Evolutionary conservation across 495 filamentous ascomycete species (phyloP).

Genomic region (Rostrohypoxylon terebratum): DNA sequence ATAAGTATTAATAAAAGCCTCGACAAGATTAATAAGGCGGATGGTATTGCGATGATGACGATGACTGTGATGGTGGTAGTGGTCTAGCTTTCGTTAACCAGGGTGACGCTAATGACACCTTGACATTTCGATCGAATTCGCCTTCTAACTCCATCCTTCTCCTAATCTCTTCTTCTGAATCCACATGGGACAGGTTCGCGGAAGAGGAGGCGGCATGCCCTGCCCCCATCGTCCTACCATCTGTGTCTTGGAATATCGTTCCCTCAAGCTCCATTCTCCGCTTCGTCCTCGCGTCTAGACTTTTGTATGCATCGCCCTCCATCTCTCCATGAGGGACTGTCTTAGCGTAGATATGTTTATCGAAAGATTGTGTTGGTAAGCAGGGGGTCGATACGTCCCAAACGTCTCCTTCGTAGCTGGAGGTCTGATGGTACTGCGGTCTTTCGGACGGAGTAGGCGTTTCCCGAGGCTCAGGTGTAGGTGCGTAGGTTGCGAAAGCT

Average conservation of each 20-base stretch:
- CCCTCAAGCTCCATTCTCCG: slow-evolving; percentile 19
- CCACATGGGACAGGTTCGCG: background rate
- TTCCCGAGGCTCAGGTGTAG: slow-evolving; percentile 18
- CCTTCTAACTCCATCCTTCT: slow-evolving; percentile 40
- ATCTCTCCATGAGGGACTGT: slow-evolving; percentile 43
- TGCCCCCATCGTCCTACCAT: slow-evolving; percentile 10
- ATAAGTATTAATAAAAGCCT: background rate
- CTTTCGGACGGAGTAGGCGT: slow-evolving; percentile 27
- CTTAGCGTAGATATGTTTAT: slow-evolving; percentile 21
- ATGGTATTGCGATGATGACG: slow-evolving; percentile 33
- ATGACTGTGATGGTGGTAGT: slow-evolving; percentile 15
- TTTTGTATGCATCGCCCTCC: slow-evolving; percentile 27
- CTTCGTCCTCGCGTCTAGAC: slow-evolving; percentile 20
- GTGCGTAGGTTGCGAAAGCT: slow-evolving; percentile 23
- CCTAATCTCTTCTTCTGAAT: slow-evolving; percentile 27
- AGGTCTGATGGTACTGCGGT: slow-evolving; percentile 28
- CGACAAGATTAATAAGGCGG: slow-evolving; percentile 21
- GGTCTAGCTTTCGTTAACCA: slow-evolving; percentile 31
- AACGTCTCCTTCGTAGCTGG: slow-evolving; percentile 16
- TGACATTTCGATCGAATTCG: slow-evolving; percentile 41
- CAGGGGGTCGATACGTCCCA: slow-evolving; percentile 31
- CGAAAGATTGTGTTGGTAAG: slow-evolving; percentile 9
- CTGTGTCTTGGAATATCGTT: slow-evolving; percentile 2
- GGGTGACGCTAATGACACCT: slow-evolving; percentile 35
- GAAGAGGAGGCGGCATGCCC: background rate